phyloP scores from a whole-genome alignment of 176 grass and related monocot species.

The Tillandsia leiboldiana region DNA sequence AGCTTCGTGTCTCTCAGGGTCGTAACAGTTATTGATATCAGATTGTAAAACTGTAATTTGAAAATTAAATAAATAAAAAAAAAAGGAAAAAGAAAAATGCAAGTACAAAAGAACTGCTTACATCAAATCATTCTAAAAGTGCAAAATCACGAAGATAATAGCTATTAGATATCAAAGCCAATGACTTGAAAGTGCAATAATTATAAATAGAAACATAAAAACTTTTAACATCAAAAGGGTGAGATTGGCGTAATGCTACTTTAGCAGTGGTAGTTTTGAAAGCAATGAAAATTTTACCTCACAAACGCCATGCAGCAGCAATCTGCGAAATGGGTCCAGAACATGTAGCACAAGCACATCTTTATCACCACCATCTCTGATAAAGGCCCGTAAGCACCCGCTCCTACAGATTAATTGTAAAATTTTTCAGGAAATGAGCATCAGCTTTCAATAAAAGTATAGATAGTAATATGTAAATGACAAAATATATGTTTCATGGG shows the following conservation, averaged over 20 bases:
- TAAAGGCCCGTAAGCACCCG: conserved; percentile 46
- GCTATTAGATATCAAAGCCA: no score
- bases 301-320: conserved; percentile 80
- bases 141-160: no score
- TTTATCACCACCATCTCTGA: conserved; percentile 27
- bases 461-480: no score
- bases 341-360: conserved; percentile 59
- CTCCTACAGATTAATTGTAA: conserved; percentile 30
- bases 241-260: no score
- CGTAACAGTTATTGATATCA: conserved; percentile 39
- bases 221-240: background rate
- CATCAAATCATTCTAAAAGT: background rate
- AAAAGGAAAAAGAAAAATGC: background rate
- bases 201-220: background rate
- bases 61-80: background rate
- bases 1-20: conserved; percentile 38
- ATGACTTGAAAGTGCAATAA: no score
- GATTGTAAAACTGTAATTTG: conserved; percentile 62
- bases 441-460: background rate
- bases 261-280: no score
- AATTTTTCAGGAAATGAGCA: background rate
- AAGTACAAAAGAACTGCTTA: background rate
- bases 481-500: no score
- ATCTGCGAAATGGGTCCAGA: conserved; percentile 71
- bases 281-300: conserved; percentile 43